Conservation (phyloP, 305 asterid genomes). For the Rubia peregrina region DNA sequence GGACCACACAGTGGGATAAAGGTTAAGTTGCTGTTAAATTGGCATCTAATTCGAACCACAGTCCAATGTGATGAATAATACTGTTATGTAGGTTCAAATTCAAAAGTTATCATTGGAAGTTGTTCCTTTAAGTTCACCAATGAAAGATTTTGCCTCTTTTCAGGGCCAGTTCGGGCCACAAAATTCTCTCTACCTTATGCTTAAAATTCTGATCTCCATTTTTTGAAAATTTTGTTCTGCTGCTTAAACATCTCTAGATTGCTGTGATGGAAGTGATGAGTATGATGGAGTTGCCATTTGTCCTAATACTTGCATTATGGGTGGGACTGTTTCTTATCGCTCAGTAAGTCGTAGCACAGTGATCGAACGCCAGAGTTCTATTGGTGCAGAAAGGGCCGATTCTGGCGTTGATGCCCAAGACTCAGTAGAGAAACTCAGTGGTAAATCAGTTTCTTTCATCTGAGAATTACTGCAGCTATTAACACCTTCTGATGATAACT, state of each 20-base stretch:
- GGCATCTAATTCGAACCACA: background rate
- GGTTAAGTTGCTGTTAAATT: too few relatives aligned
- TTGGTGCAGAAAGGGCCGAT: conserved; percentile 37
- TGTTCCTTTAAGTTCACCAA: background rate
- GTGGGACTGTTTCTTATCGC: conserved; percentile 61
- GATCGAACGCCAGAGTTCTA: conserved; percentile 19
- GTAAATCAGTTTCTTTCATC: conserved; percentile 28
- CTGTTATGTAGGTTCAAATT: background rate
- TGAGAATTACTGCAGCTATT: background rate
- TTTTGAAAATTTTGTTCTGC: conserved; percentile 13
- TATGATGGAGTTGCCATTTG: conserved; percentile 59
- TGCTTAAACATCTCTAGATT: conserved; percentile 40
- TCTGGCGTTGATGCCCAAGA: conserved; percentile 33
- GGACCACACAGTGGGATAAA: background rate
- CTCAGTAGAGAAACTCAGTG: conserved; percentile 41
- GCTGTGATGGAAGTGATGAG: conserved; percentile 99
- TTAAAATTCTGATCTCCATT: background rate
- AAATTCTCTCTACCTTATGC: background rate
- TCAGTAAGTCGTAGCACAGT: conserved; percentile 29
- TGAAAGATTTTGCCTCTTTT: background rate
- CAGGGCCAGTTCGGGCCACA: background rate
- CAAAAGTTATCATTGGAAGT: background rate
- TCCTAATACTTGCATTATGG: conserved; percentile 75
- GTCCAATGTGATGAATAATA: background rate
- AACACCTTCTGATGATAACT: conserved; percentile 9